A percentile compares a stretch with the other conserved stretches of the same genome.
Evolutionary conservation across 1,284 basidiomycete species (phyloP).

Genomic region (Athelia sp.): DNA sequence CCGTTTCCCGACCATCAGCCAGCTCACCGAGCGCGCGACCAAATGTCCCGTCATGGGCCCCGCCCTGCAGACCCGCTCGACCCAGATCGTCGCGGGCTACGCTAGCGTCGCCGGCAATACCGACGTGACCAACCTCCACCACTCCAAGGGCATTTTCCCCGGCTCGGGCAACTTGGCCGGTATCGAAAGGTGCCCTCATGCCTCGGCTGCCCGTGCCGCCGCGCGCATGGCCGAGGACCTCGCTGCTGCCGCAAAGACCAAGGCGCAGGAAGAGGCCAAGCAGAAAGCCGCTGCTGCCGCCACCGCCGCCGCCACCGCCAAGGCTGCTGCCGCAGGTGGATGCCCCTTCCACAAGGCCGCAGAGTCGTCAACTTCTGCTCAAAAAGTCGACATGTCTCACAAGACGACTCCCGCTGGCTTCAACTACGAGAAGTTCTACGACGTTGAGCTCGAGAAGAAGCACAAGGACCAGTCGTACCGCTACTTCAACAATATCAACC

Average conservation of each 20-base stretch:
- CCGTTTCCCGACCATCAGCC: constrained; percentile 71
- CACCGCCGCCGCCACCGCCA: constrained; percentile 24
- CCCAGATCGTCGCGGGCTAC: constrained; percentile 73
- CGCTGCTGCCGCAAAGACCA: constrained; percentile 39
- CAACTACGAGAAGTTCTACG: constrained; percentile 89
- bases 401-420: constrained; percentile 47
- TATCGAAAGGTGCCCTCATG: constrained; percentile 69
- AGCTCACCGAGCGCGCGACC: constrained; percentile 80
- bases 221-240: constrained; percentile 76
- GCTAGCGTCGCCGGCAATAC: constrained; percentile 78
- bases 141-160: constrained; percentile 72
- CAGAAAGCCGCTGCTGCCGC: constrained; percentile 32
- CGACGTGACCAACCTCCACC: constrained; percentile 83
- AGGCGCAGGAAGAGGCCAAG: constrained; percentile 22
- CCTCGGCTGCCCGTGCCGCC: constrained; percentile 78
- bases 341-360: constrained; percentile 57
- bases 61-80: constrained; percentile 70
- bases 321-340: constrained; percentile 37
- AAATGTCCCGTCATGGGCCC: constrained; percentile 93
- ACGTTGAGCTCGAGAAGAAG: constrained; percentile 91
- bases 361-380: constrained; percentile 19
- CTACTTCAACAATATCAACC: constrained; percentile 99
- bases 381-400: constrained; percentile 9
- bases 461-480: constrained; percentile 96
- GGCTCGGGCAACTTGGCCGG: constrained; percentile 55